A percentile compares a stretch with the other conserved stretches of the same genome.
Evolutionary conservation across 768 basidiomycete species (phyloP).

Genomic region (Goffeauzyma gilvescens): DNA sequence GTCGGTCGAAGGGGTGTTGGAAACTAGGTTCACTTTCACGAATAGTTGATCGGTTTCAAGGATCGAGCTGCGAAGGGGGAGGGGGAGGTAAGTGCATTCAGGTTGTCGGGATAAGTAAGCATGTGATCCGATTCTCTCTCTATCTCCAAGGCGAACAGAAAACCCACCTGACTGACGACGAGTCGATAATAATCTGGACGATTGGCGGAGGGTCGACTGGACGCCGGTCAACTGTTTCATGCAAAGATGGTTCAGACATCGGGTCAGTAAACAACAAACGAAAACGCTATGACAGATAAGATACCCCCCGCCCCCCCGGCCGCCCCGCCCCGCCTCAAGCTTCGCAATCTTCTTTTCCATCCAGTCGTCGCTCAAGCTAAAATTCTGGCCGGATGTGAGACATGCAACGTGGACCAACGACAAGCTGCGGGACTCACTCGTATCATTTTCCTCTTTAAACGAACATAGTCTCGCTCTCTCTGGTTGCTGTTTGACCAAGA

Average conservation of each 20-base stretch:
- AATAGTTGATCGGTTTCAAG: too few species aligned
- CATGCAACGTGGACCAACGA: too few species aligned
- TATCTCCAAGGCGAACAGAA: not conserved
- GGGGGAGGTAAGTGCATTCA: conserved; percentile 14
- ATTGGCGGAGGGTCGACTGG: conserved; percentile 33
- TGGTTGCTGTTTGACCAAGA: conserved; percentile 30
- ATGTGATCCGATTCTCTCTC: not conserved
- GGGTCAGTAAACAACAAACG: not conserved
- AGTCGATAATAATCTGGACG: conserved; percentile 17
- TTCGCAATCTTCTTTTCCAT: not conserved
- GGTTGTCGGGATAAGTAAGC: not conserved
- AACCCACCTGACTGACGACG: not conserved
- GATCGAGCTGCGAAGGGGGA: too few species aligned
- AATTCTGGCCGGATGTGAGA: too few species aligned
- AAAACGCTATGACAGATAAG: not conserved
- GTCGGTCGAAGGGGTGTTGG: not conserved
- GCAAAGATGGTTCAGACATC: not conserved
- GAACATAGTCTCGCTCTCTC: conserved; percentile 29
- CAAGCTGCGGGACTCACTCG: conserved; percentile 20
- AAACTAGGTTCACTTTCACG: conserved; percentile 25
- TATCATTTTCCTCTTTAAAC: conserved; percentile 34
- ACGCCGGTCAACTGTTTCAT: conserved; percentile 25
- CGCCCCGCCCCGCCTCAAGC: not conserved
- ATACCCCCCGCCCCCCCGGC: too few species aligned
- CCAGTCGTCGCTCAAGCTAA: too few species aligned